Evolutionary conservation across 768 basidiomycete genomes (phyloP), one percentile per base, ranked within the genome.

Genomic region (Leucosporidium yakuticum): DNA sequence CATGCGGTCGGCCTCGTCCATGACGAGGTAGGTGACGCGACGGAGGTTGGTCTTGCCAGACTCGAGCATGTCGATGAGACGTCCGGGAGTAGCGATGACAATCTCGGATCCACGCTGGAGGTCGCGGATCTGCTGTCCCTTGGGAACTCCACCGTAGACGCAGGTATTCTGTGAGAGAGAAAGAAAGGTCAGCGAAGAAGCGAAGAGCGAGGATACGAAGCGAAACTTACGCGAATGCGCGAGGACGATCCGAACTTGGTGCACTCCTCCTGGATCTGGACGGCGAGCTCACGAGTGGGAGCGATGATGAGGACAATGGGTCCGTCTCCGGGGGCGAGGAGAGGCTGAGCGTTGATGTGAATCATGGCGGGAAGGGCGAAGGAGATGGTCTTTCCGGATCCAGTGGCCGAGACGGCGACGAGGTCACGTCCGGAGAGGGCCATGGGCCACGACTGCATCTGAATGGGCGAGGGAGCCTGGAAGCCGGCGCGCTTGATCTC

Each of bases 1-100:
- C 96, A 99, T 99, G 77, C 96, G 91, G 82, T 99, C 96, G 55
- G 96, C 96, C 80, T 99, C 96, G 77, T 99, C 96, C 87, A 99
- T 90, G 77, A 99, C 96, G 50, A 99, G 84, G 80, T 98, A 99
- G 27, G 96, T 99, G 65, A 99, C 84, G 51, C 96, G 88, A 65
- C 90, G 90, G 62, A 99, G 85, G 80, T 98, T 98, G 27, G 94
- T 98, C 81, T 96, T 96, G 77, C 89, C 87, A 1, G 85, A 86
- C 82, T 99, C 96, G 32, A 99, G 85, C 96, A 99, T 98, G 78
- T 99, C 96, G 74, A 99, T 99, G 73, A 99, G 83, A 73, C 96
- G 92, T 76, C 96, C 96, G 14, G 96, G 96, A n/a, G 96, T 99
- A n/a, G 96, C 96, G 74, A 99, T 98, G 70, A 95, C 93, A 66